These are phyloP conservation scores for Microsporum canis DNA, from an alignment of 2,329 filamentous ascomycete genomes.

Conservation along the genomic window DNA sequence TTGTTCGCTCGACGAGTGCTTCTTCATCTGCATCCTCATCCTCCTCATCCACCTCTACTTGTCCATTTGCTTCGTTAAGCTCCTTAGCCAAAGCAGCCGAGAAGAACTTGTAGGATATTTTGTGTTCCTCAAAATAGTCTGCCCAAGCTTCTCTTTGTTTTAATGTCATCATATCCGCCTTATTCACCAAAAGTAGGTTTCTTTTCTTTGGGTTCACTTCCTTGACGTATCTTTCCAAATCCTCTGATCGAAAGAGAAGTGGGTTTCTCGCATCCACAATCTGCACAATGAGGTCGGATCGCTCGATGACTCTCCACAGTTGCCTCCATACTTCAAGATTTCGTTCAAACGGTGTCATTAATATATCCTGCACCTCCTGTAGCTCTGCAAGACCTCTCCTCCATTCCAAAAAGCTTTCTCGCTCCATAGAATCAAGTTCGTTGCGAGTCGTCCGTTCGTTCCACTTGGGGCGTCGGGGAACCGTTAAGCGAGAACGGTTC, in stretches of 20 bases:
- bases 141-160: slow-evolving; percentile 77
- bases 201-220: slow-evolving; percentile 79
- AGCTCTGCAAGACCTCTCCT: slow-evolving; percentile 80
- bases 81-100: slow-evolving; percentile 88
- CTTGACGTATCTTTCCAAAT: slow-evolving; percentile 88
- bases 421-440: slow-evolving; percentile 68
- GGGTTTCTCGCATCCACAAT: slow-evolving; percentile 97
- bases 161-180: slow-evolving; percentile 96
- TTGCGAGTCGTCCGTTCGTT: slow-evolving; percentile 71
- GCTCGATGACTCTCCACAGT: slow-evolving; percentile 93
- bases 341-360: slow-evolving; percentile 96
- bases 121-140: slow-evolving; percentile 65
- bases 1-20: not conserved
- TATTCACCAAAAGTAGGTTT: slow-evolving; percentile 90
- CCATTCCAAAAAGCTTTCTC: slow-evolving; percentile 75
- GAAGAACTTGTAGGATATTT: slow-evolving; percentile 91
- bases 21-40: slow-evolving; percentile 17
- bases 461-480: slow-evolving; percentile 84
- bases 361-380: slow-evolving; percentile 82
- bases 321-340: slow-evolving; percentile 98
- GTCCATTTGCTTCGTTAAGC: slow-evolving; percentile 59
- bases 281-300: slow-evolving; percentile 89
- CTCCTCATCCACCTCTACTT: slow-evolving; percentile 33
- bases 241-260: slow-evolving; percentile 83
- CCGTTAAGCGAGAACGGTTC: slow-evolving; percentile 68